Percentiles rank a stretch among this genome's conserved stretches.
Conservation (phyloP, 768 basidiomycete genomes). For the Phaeolepiota aurea region DNA sequence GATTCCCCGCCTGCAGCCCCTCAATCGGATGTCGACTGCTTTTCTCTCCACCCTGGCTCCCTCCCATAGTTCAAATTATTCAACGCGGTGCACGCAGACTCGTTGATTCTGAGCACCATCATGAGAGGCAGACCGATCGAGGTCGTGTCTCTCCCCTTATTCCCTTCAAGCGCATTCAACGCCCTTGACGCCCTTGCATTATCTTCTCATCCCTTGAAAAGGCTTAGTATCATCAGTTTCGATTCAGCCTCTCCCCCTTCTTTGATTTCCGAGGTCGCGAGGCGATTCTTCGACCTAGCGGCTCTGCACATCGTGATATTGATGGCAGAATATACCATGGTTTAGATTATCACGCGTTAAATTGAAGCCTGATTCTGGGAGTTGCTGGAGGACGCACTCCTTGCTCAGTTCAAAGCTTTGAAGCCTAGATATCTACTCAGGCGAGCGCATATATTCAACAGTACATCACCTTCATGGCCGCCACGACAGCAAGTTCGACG, state of each 20-base stretch:
- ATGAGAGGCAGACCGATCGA: conserved; percentile 40
- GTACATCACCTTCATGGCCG: conserved; percentile 57
- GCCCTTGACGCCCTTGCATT: conserved; percentile 36
- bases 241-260: conserved; percentile 35
- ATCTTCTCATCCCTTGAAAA: conserved; percentile 28
- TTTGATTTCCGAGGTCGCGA: conserved; percentile 39
- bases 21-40: conserved; percentile 10
- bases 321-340: conserved; percentile 37
- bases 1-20: conserved; percentile 7
- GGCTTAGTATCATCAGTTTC: conserved; percentile 53
- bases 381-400: conserved; percentile 28
- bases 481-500: conserved; percentile 17
- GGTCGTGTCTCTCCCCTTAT: conserved; percentile 44
- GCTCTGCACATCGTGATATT: conserved; percentile 55
- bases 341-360: conserved; percentile 16
- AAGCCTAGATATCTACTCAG: conserved; percentile 4
- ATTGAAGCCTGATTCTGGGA: conserved; percentile 19
- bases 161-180: conserved; percentile 25
- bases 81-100: conserved; percentile 46
- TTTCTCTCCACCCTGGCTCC: conserved; percentile 26
- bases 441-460: conserved; percentile 13
- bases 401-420: conserved; percentile 34
- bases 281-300: conserved; percentile 40
- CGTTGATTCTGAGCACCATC: conserved; percentile 34
- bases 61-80: conserved; percentile 42